phyloP scores from a whole-genome alignment of 768 basidiomycete species.

The Pilatotrama ljubarskyi region DNA sequence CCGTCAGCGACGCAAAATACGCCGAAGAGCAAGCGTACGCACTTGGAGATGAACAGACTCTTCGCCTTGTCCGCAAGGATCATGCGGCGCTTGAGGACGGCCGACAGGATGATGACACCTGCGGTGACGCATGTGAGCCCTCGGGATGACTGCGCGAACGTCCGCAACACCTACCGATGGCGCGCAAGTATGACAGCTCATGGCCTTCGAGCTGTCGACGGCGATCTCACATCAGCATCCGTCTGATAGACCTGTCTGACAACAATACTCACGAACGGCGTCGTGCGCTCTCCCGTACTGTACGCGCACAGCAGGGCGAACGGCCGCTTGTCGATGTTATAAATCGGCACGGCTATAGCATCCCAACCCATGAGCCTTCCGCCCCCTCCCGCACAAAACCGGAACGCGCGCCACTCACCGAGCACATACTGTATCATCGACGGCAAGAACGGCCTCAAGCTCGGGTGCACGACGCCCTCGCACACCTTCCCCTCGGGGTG shows the following conservation, averaged over 20 bases:
- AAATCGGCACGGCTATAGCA: slow-evolving; percentile 78
- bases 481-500: slow-evolving; percentile 86
- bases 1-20: background rate
- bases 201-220: slow-evolving; percentile 73
- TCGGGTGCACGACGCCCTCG: slow-evolving; percentile 83
- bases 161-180: slow-evolving; percentile 60
- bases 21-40: slow-evolving; percentile 23
- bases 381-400: background rate
- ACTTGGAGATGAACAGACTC: slow-evolving; percentile 91
- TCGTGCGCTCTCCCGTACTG: slow-evolving; percentile 77
- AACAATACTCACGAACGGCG: slow-evolving; percentile 69
- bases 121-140: slow-evolving; percentile 6
- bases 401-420: slow-evolving; percentile 48
- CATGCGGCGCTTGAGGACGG: slow-evolving; percentile 90
- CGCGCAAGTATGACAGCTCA: slow-evolving; percentile 87
- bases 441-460: slow-evolving; percentile 82
- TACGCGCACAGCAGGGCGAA: slow-evolving; percentile 91
- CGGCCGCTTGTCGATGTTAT: slow-evolving; percentile 89
- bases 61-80: slow-evolving; percentile 94
- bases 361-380: slow-evolving; percentile 6
- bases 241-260: background rate
- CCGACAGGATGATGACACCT: slow-evolving; percentile 91
- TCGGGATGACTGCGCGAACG: background rate
- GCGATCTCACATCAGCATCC: background rate
- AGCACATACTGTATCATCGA: slow-evolving; percentile 83